phyloP scores from a whole-genome alignment of 208 protist species.

The Acanthamoeba polyphaga region DNA sequence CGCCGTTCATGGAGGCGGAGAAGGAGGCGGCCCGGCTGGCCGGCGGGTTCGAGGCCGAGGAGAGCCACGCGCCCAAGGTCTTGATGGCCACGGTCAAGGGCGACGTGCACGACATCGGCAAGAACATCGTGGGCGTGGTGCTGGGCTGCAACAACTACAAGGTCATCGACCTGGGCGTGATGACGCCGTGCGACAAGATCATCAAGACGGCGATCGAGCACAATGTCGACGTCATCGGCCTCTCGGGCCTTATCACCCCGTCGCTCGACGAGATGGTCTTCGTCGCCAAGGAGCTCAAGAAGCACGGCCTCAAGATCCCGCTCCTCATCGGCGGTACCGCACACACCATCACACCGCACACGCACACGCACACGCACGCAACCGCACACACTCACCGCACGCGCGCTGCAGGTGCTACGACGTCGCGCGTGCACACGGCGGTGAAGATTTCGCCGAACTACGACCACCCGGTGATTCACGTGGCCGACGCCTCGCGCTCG shows the following conservation, averaged over 20 bases:
- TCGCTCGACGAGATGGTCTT: constrained; percentile 98
- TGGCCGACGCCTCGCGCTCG: constrained; percentile 95
- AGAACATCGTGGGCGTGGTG: constrained; percentile 98
- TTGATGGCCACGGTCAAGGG: constrained; percentile 98
- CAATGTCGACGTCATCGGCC: constrained; percentile 95
- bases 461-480: constrained; percentile 92
- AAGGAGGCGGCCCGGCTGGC: constrained; percentile 62
- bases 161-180: constrained; percentile 96
- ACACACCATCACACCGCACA: too few species aligned
- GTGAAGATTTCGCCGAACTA: constrained; percentile 97
- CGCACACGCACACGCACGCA: not conserved
- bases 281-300: constrained; percentile 96
- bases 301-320: constrained; percentile 87
- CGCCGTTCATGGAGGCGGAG: constrained; percentile 96
- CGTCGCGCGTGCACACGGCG: constrained; percentile 97
- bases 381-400: constrained; percentile 93
- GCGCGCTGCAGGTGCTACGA: constrained; percentile 94
- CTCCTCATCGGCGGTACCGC: not conserved
- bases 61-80: constrained; percentile 79
- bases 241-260: constrained; percentile 98
- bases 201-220: constrained; percentile 91
- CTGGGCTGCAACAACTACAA: constrained; percentile 98
- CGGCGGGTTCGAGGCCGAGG: constrained; percentile 47
- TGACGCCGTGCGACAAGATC: constrained; percentile 95
- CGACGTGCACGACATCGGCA: constrained; percentile 98